Evolutionary conservation across 1,139 yeast genomes (phyloP), one percentile per base, ranked within the genome.

Genomic region (Eremothecium coryli): DNA sequence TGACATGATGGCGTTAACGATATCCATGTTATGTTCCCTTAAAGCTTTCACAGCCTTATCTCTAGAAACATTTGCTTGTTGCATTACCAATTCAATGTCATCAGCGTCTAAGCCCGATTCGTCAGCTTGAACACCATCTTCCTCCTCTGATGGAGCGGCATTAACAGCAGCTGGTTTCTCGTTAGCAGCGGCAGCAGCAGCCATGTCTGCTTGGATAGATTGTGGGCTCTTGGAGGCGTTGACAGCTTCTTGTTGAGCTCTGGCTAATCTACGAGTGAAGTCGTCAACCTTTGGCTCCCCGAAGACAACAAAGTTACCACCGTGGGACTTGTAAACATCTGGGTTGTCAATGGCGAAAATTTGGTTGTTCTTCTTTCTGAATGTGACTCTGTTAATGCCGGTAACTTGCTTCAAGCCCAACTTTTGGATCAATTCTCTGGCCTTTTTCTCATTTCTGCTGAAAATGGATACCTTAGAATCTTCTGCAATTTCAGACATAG

Each of bases 231-330:
- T 57, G 36, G 52, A 56, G 32, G 52, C 60, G 26, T 48, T 54
- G 24, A 53, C 62, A 46, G 79, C 79, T 58, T 74, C 71, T 52
- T 70, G 68, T 60, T 76, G 78, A 50, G 84, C 82, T 58, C 77
- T 80, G 62, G 76, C 78, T 48, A 82, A 76, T 73, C 86, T 78
- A 67, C 81, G 76, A 69, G 78, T 77, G 66, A 82, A 67, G 69
- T 85, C 93, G 63, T 86, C 95, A 51, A 84, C 82, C 76, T 85
- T 84, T 62, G 95, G 94, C 69, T 88, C 97, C 67, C 98, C 98
- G 56, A 90, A 88, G 49, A 90, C 96, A 55, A 90, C 79, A 71
- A 82, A 90, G 54, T 94, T 79, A 62, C 96, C 95, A 58, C 95
- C 93, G 53, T 81, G 73, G 47, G 95, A 79, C 68, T 74, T 84